Percentiles rank a stretch among this genome's conserved stretches.
Conservation (phyloP, 1,284 basidiomycete genomes). For the Leccinum huronense region DNA sequence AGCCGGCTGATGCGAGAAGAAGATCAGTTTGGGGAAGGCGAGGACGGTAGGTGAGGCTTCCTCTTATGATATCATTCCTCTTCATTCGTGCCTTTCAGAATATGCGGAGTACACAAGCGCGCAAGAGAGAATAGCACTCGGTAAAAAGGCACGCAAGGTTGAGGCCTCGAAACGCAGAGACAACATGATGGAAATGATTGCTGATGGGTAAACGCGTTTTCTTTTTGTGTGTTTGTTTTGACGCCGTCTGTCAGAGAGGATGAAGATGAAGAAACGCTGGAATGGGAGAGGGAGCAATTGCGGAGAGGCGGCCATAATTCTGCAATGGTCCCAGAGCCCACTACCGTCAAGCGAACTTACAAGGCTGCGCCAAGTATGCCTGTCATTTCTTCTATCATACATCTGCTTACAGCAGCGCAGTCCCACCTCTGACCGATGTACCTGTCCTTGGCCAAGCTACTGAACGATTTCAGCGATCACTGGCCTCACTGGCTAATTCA, state of each 20-base stretch:
- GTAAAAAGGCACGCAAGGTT: slow-evolving; percentile 77
- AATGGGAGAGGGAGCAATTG: slow-evolving; percentile 90
- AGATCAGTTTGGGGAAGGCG: slow-evolving; percentile 89
- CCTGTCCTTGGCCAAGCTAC: slow-evolving; percentile 59
- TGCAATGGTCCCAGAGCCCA: slow-evolving; percentile 29
- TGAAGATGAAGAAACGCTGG: slow-evolving; percentile 83
- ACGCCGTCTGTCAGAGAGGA: slow-evolving; percentile 55
- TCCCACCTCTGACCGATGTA: slow-evolving; percentile 57
- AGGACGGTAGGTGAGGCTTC: slow-evolving; percentile 70
- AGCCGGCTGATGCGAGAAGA: slow-evolving; percentile 88
- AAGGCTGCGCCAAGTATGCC: slow-evolving; percentile 72
- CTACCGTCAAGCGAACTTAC: slow-evolving; percentile 56
- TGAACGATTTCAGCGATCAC: slow-evolving; percentile 57
- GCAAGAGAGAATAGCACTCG: slow-evolving; percentile 81
- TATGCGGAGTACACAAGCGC: slow-evolving; percentile 89
- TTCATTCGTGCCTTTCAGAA: slow-evolving; percentile 47
- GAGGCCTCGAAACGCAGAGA: slow-evolving; percentile 72
- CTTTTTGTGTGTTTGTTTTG: slow-evolving; percentile 12
- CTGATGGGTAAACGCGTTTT: slow-evolving; percentile 65
- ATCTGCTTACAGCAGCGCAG: slow-evolving; percentile 39
- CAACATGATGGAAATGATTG: slow-evolving; percentile 84
- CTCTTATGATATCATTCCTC: slow-evolving; percentile 8
- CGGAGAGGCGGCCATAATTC: slow-evolving; percentile 65
- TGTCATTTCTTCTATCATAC: slow-evolving; percentile 1
- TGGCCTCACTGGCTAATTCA: slow-evolving; percentile 69